Evolutionary conservation across 495 filamentous ascomycete species (phyloP).

Genomic region (Niebla homalea): DNA sequence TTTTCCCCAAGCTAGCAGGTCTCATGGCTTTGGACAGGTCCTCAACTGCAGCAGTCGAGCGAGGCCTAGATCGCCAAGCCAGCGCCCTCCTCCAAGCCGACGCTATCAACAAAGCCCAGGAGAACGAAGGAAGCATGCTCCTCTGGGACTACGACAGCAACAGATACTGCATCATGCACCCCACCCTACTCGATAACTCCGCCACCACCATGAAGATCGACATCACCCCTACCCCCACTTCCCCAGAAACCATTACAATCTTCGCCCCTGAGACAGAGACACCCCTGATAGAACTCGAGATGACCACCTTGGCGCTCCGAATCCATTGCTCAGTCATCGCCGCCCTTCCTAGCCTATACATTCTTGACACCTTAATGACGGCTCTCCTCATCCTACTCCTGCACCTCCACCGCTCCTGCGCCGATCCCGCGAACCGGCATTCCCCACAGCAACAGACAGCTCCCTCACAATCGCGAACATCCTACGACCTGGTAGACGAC

Average conservation of each 20-base stretch:
- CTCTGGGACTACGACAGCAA: constrained; percentile 14
- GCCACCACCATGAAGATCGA: constrained; percentile 13
- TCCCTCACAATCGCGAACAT: neutral
- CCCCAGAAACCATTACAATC: constrained; percentile 14
- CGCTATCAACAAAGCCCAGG: constrained; percentile 14
- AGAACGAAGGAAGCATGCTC: constrained; percentile 14
- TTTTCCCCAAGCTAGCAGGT: constrained; percentile 17
- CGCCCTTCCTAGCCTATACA: constrained; percentile 12
- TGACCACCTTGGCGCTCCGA: constrained; percentile 6
- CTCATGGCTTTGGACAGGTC: constrained; percentile 17
- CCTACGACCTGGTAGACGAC: neutral
- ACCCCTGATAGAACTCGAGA: constrained; percentile 10
- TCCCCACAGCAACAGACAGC: neutral
- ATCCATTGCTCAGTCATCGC: constrained; percentile 7
- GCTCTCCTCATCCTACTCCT: constrained; percentile 17
- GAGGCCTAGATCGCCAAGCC: constrained; percentile 13
- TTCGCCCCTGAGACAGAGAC: constrained; percentile 13
- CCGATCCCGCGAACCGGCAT: constrained; percentile 5
- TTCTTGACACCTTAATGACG: constrained; percentile 16
- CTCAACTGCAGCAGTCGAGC: constrained; percentile 12
- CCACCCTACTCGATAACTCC: constrained; percentile 12
- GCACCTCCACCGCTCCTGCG: constrained; percentile 17
- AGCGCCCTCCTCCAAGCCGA: constrained; percentile 16
- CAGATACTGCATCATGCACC: constrained; percentile 15
- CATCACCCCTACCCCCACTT: constrained; percentile 9